These are phyloP conservation scores for Orbilia quercus DNA, from an alignment of 2,329 filamentous ascomycete genomes.

Conservation along the genomic window DNA sequence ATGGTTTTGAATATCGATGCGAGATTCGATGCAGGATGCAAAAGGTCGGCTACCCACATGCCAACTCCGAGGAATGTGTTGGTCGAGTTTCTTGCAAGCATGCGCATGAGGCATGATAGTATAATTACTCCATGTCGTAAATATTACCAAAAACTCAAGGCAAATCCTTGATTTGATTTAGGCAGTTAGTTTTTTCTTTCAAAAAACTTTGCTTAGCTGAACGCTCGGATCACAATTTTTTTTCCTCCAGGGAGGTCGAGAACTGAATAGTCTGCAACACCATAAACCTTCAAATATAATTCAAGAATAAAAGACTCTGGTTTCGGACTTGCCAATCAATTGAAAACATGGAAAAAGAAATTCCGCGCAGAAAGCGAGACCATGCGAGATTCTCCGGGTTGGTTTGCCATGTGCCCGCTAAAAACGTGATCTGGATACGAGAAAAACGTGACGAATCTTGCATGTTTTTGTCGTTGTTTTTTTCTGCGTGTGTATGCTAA, in stretches of 20 bases:
- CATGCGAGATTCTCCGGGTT: neutral
- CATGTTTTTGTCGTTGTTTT: no score
- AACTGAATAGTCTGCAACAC: conserved; percentile 6
- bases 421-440: conserved; percentile 52
- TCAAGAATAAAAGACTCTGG: no score
- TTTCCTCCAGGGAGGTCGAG: conserved; percentile 3
- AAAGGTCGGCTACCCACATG: conserved; percentile 10
- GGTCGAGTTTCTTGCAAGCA: neutral
- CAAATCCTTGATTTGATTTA: conserved; percentile 16
- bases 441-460: conserved; percentile 57
- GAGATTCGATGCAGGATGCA: no score
- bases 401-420: conserved; percentile 41
- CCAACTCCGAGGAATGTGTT: conserved; percentile 51
- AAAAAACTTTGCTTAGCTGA: neutral
- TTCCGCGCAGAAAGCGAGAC: neutral
- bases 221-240: conserved; percentile 6
- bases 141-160: neutral
- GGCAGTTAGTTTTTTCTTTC: conserved; percentile 9
- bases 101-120: neutral
- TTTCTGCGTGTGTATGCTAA: neutral
- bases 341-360: no score
- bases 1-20: no score
- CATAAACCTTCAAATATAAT: no score
- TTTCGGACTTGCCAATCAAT: no score
- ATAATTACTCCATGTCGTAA: conserved; percentile 31